Evolutionary conservation across 179 eudicot species (phyloP).

Genomic region (Camellia oleifera): DNA sequence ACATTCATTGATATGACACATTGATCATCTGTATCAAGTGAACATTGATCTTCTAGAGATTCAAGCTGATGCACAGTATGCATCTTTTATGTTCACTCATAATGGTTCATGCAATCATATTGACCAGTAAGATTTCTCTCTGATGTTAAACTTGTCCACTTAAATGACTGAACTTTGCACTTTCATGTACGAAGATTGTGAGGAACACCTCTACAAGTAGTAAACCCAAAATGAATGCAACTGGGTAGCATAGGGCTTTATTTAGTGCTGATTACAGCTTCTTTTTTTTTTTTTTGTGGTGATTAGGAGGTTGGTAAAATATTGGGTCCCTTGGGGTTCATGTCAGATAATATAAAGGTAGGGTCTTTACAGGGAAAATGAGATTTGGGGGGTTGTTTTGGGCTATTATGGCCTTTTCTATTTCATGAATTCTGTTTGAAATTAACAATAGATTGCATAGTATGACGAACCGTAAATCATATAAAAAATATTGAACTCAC

Average conservation of each 20-base stretch:
- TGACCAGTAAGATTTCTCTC: not conserved
- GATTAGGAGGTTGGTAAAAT: not conserved
- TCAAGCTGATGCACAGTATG: not conserved
- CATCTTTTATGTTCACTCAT: not conserved
- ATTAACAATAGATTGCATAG: not conserved
- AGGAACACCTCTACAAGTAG: not conserved
- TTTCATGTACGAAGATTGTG: not conserved
- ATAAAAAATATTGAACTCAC: conserved; percentile 38
- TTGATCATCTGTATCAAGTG: not conserved
- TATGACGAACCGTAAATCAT: not conserved
- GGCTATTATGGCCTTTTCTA: not conserved
- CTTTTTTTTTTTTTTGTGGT: not conserved
- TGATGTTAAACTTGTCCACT: not conserved
- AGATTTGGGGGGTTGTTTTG: not conserved
- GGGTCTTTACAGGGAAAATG: not conserved
- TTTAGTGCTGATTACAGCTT: not conserved
- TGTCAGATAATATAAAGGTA: not conserved
- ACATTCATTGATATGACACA: not conserved
- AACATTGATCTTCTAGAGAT: not conserved
- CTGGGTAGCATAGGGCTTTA: not conserved
- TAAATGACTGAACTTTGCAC: not conserved
- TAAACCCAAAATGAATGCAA: not conserved
- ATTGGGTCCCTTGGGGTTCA: not conserved
- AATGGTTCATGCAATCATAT: not conserved
- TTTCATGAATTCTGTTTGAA: not conserved